Evolutionary conservation across 2,329 filamentous ascomycete species (phyloP).

Genomic region (Colletotrichum chlorophyti): DNA sequence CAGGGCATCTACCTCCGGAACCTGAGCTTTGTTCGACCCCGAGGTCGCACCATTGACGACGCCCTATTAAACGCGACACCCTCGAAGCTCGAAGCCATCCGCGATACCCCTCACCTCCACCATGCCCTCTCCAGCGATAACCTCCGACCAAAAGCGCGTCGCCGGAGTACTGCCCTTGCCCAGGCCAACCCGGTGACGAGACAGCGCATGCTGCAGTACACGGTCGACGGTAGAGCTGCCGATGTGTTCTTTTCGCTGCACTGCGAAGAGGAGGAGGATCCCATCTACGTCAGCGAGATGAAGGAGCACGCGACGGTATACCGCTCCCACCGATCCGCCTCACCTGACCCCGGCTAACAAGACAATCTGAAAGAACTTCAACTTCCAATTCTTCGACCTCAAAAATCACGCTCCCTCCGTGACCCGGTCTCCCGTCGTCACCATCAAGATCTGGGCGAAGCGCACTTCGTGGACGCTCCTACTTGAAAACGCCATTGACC

Average conservation of each 20-base stretch:
- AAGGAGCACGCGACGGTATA: conserved; percentile 74
- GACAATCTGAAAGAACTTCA: conserved; percentile 73
- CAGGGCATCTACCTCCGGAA: conserved; percentile 89
- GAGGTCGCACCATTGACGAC: conserved; percentile 74
- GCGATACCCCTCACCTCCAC: conserved; percentile 55
- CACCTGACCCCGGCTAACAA: neutral
- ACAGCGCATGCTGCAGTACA: conserved; percentile 78
- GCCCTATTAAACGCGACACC: conserved; percentile 74
- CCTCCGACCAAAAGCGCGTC: conserved; percentile 47
- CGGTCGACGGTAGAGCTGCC: conserved; percentile 75
- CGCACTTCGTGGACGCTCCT: conserved; percentile 67
- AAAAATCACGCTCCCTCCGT: conserved; percentile 66
- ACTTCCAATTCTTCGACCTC: conserved; percentile 85
- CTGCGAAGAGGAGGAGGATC: conserved; percentile 67
- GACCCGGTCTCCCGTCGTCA: conserved; percentile 70
- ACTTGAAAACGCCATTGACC: conserved; percentile 74
- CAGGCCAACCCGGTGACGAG: conserved; percentile 55
- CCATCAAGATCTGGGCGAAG: conserved; percentile 77
- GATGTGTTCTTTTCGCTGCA: conserved; percentile 91
- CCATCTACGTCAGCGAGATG: conserved; percentile 90
- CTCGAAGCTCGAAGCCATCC: conserved; percentile 66
- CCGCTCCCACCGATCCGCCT: neutral
- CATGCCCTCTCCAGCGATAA: conserved; percentile 63
- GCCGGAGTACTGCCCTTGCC: conserved; percentile 57
- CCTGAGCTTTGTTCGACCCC: conserved; percentile 69